Evolutionary conservation across 2,329 filamentous ascomycete genomes (phyloP).

Genomic region (Alternaria arbusti): DNA sequence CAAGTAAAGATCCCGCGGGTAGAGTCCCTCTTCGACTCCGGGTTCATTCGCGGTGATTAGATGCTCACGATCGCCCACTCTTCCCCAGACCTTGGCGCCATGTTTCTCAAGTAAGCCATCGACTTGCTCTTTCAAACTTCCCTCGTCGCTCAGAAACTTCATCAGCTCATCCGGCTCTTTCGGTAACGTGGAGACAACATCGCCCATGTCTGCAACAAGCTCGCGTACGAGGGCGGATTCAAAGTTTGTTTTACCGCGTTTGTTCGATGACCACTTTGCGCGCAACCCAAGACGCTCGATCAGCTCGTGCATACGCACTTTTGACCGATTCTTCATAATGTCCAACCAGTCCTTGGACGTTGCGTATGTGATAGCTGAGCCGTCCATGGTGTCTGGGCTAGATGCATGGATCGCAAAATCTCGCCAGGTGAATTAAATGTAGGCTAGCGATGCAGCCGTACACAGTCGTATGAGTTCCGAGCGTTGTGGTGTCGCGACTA

Average conservation of each 20-base stretch:
- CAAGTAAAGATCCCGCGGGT: constrained; percentile 41
- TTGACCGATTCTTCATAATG: constrained; percentile 46
- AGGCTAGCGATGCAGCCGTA: background rate
- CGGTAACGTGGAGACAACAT: constrained; percentile 39
- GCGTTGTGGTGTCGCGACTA: background rate
- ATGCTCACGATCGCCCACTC: constrained; percentile 39
- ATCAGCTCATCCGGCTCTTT: constrained; percentile 44
- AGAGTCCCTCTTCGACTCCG: constrained; percentile 40
- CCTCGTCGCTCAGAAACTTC: constrained; percentile 34
- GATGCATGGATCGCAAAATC: constrained; percentile 12
- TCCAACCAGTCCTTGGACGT: constrained; percentile 46
- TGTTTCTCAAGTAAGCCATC: constrained; percentile 41
- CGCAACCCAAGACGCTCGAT: constrained; percentile 44
- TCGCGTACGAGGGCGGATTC: constrained; percentile 44
- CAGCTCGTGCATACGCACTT: constrained; percentile 46
- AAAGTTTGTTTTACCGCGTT: constrained; percentile 47
- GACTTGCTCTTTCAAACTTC: constrained; percentile 39
- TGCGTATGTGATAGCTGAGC: constrained; percentile 37
- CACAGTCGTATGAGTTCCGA: background rate
- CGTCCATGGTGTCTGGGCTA: constrained; percentile 26
- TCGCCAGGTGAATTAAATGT: background rate
- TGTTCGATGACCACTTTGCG: constrained; percentile 48
- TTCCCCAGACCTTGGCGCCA: constrained; percentile 42
- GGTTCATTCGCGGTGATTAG: constrained; percentile 41
- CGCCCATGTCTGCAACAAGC: constrained; percentile 44